Evolutionary conservation across 768 basidiomycete genomes (phyloP), one percentile per base, ranked within the genome.

Genomic region (Tulasnella sp.): DNA sequence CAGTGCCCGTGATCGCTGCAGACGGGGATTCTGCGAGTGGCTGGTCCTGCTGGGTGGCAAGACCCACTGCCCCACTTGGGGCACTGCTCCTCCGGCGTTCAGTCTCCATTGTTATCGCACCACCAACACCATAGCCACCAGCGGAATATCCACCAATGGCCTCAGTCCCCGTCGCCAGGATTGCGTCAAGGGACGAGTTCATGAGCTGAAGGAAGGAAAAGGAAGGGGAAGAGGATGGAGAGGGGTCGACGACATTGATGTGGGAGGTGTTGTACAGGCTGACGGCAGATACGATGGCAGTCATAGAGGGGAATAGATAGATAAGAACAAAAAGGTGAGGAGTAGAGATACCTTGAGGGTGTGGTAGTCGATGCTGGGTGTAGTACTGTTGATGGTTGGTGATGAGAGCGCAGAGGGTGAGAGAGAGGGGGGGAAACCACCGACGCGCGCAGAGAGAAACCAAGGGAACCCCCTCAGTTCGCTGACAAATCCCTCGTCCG

Each of bases 51-150:
- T 73, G 40, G 71, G 40, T 73, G 26, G 29, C 26, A 26, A 42
- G 40, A 23, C 29, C 40, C 71, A 73, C 40, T 20, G 46, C 71
- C 40, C 40, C 71, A 32, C 40, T 39, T 18, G 32, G 40, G 37
- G 71, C 61, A 67, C 61, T 67, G 71, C 71, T 73, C 71, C 71
- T 73, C 37, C 46, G 71, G 71, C 46, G 71, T 67, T 67, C 61
- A 67, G 61, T 67, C 61, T 67, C 61, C 15, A 15, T 67, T 35
- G 61, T 32, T 67, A 67, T 67, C 61, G 61, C 61, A 35, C 61
- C 61, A 67, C 61, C 61, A 67, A 11, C 61, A 35, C 61, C 61
- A 67, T 67, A 67, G 61, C 61, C 61, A 67, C 61, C 32, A 16
- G 26, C 32, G 29, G 61, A 26, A 67, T 67, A 67, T 18, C 29